phyloP scores from a whole-genome alignment of 345 rosid genomes.

The Noccaea caerulescens region DNA sequence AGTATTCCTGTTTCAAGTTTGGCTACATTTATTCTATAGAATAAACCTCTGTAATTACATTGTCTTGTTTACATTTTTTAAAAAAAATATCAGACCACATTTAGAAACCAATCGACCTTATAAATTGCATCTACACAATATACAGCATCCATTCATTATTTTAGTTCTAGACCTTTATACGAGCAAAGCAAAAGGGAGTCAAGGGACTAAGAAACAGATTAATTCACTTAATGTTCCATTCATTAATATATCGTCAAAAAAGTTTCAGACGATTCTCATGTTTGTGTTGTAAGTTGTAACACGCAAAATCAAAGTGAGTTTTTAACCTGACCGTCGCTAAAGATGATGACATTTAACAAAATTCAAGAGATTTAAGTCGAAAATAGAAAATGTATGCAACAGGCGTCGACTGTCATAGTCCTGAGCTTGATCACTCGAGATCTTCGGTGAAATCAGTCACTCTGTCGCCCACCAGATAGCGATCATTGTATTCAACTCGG shows the following conservation, averaged over 20 bases:
- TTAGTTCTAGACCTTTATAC: too few relatives aligned
- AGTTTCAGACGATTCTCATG: not conserved
- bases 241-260: too few relatives aligned
- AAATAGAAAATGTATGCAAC: not conserved
- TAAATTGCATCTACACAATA: constrained; percentile 10
- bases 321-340: not conserved
- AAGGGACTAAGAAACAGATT: too few relatives aligned
- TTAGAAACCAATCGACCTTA: constrained; percentile 3
- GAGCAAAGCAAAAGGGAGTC: too few relatives aligned
- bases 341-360: not conserved
- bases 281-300: constrained; percentile 4
- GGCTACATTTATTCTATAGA: constrained; percentile 20
- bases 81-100: not conserved
- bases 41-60: constrained; percentile 37
- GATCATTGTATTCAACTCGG: constrained; percentile 18
- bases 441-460: constrained; percentile 23
- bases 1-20: constrained; percentile 16
- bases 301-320: not conserved
- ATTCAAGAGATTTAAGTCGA: constrained; percentile 9
- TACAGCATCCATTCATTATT: not conserved
- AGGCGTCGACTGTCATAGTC: not conserved
- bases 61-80: too few relatives aligned
- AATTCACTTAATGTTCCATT: too few relatives aligned
- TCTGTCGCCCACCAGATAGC: constrained; percentile 37
- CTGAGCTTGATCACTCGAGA: not conserved